Evolutionary conservation across 2,329 filamentous ascomycete species (phyloP).

Genomic region (Aspergillus sp.): DNA sequence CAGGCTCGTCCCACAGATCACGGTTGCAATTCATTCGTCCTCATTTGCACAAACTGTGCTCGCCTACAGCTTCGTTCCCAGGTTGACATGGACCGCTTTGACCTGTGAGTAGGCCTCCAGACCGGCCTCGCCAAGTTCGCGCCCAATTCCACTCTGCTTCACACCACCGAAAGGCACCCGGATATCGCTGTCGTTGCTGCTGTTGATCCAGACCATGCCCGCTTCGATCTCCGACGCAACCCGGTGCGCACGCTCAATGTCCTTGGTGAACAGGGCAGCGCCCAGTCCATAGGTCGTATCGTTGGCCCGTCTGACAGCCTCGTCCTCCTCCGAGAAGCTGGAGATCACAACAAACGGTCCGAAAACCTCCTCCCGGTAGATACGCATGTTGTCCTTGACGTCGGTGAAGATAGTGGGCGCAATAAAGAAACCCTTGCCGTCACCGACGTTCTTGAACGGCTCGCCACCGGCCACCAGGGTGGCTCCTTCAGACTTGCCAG

Average conservation of each 20-base stretch:
- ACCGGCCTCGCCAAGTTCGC: constrained; percentile 62
- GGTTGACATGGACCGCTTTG: constrained; percentile 54
- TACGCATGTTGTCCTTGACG: constrained; percentile 59
- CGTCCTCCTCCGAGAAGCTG: constrained; percentile 61
- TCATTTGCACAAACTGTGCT: neutral
- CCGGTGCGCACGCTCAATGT: constrained; percentile 64
- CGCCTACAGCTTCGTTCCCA: constrained; percentile 43
- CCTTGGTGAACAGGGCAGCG: constrained; percentile 46
- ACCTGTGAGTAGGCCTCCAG: constrained; percentile 63
- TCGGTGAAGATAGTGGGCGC: constrained; percentile 60
- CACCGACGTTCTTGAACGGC: constrained; percentile 54
- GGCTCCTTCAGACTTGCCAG: constrained; percentile 70
- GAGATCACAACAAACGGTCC: constrained; percentile 62
- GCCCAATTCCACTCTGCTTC: constrained; percentile 64
- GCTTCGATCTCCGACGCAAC: constrained; percentile 60
- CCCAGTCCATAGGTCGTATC: constrained; percentile 49
- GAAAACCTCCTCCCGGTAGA: constrained; percentile 65
- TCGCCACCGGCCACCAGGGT: constrained; percentile 66
- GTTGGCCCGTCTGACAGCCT: constrained; percentile 60
- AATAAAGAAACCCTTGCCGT: constrained; percentile 67
- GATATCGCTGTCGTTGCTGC: constrained; percentile 51
- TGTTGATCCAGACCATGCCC: constrained; percentile 72
- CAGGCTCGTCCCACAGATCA: neutral
- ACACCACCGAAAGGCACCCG: constrained; percentile 63
- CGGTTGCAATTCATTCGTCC: neutral